Evolutionary conservation across 805 yeast genomes (phyloP).

Genomic region (Candida quercuum): DNA sequence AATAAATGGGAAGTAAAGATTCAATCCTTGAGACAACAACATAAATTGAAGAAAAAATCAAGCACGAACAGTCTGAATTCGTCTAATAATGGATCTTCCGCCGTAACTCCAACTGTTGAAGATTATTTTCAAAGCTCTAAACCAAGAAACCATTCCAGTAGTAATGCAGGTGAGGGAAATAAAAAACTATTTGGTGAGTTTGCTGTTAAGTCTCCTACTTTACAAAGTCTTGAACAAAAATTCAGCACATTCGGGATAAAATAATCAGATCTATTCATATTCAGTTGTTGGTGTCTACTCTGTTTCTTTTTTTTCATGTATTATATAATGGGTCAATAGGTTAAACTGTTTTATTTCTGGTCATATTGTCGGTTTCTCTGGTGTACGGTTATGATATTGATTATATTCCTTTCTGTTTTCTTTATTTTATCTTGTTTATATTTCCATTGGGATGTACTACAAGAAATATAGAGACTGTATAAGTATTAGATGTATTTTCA

Average conservation of each 20-base stretch:
- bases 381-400: too few species aligned
- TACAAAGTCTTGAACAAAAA: constrained; percentile 9
- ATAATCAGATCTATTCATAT: too few species aligned
- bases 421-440: too few species aligned
- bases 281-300: too few species aligned
- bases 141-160: not conserved
- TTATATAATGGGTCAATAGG: too few species aligned
- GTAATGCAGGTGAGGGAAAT: not conserved
- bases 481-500: too few species aligned
- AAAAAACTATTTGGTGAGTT: not conserved
- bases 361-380: too few species aligned
- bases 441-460: too few species aligned
- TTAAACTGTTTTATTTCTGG: too few species aligned
- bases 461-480: too few species aligned
- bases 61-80: not conserved
- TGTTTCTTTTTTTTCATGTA: too few species aligned
- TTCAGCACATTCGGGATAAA: constrained; percentile 4
- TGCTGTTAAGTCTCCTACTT: constrained; percentile 5
- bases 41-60: not conserved
- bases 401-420: too few species aligned
- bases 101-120: not conserved
- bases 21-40: constrained; percentile 5
- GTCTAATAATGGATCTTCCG: not conserved
- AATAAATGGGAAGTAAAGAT: constrained; percentile 21
- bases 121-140: not conserved